Evolutionary conservation across 1,139 yeast species (phyloP), one percentile per base, ranked within the genome.

Genomic region (Pichia sp.): DNA sequence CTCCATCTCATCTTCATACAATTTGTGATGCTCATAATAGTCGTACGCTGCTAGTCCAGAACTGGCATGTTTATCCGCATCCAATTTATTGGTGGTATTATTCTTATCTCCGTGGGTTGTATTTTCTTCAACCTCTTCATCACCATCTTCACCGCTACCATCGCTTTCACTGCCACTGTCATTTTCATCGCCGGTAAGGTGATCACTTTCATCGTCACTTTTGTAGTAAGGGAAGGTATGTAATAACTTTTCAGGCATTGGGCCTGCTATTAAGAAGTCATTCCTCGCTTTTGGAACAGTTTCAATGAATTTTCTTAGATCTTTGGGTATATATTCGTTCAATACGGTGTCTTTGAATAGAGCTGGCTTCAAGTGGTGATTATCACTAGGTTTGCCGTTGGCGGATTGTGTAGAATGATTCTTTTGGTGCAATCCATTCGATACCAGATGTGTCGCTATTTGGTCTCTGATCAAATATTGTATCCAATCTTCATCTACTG

Each of bases 401-500:
- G 62, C 36, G 10, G 40, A 19, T 13, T 48, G 50, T 11, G 53
- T 34, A n/a, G 49, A 13, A 32, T 31, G 13, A 7, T 36, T 44
- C 4, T 54, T 23, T 32, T 52, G 30, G 4, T 51, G 49, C 4
- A 47, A 40, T 8, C 50, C 52, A 26, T 43, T 54, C 4, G 54
- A 41, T 15, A 58, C 50, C 11, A 56, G 19, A 19, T 53, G 50
- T 10, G 53, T 51, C 1, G 49, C 34, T 15, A 59, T 59, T 51
- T 67, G 70, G 47, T 63, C 67, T 52, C 71, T 59, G 6, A 67
- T 51, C 8, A 65, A 53, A 53, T 62, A 68, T 31, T 61, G 62
- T 5, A 68, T 57, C 72, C 72, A 68, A 52, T 68, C 70, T 10
- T 63, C 67, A 54, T 68, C 71, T 2, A 63, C 59, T 4, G 61